Evolutionary conservation across 805 yeast species (phyloP).

Genomic region (Lipomyces yamanashiensis): DNA sequence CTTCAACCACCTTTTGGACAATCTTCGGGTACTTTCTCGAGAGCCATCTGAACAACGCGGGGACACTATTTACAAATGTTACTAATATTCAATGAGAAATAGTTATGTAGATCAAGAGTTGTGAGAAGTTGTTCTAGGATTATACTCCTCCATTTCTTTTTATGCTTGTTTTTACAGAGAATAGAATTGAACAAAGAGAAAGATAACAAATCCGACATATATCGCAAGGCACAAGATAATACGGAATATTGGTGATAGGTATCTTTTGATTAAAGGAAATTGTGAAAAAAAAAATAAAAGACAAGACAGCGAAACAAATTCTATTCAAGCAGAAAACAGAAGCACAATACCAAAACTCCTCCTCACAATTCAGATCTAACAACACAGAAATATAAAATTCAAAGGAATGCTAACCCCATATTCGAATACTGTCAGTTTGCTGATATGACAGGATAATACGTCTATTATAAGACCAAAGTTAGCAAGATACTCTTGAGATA

Average conservation of each 20-base stretch:
- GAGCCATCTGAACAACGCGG: slow-evolving; percentile 96
- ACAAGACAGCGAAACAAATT: neutral
- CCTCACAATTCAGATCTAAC: slow-evolving; percentile 15
- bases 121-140: slow-evolving; percentile 4
- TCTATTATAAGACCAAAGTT: too few relatives aligned
- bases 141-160: neutral
- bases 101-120: slow-evolving; percentile 7
- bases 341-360: neutral
- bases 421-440: neutral
- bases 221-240: neutral
- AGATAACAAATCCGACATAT: neutral
- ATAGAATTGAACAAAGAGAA: slow-evolving; percentile 5
- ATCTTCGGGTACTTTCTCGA: slow-evolving; percentile 92
- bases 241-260: neutral
- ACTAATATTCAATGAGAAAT: slow-evolving; percentile 3
- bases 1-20: slow-evolving; percentile 87
- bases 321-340: slow-evolving; percentile 13
- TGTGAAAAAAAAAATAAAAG: neutral
- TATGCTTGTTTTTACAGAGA: slow-evolving; percentile 17
- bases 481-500: too few relatives aligned
- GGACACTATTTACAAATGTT: slow-evolving; percentile 61
- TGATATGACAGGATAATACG: neutral
- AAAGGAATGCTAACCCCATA: slow-evolving; percentile 13
- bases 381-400: slow-evolving; percentile 5
- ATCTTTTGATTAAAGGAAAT: neutral